These are phyloP conservation scores for Calonectria fujianensis DNA, from an alignment of 2,329 filamentous ascomycete genomes.

Conservation along the genomic window DNA sequence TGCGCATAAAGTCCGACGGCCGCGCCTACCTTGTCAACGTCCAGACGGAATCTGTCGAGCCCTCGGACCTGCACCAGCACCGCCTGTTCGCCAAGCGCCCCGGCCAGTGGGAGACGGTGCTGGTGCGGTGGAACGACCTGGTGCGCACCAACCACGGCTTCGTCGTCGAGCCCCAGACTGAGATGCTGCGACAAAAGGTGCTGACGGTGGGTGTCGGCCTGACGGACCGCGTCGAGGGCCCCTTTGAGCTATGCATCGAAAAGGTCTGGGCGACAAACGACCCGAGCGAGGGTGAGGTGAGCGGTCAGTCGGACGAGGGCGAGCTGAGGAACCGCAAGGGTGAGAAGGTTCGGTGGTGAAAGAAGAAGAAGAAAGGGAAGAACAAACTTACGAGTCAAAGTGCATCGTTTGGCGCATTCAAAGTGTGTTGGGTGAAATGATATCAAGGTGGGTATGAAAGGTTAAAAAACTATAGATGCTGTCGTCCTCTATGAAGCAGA, in stretches of 20 bases:
- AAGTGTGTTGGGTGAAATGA: not conserved
- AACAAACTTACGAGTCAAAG: not conserved
- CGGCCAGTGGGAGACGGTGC: conserved; percentile 95
- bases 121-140: conserved; percentile 93
- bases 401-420: conserved; percentile 12
- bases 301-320: conserved; percentile 49
- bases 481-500: conserved; percentile 27
- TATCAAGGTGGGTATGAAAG: conserved; percentile 19
- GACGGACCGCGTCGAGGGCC: conserved; percentile 91
- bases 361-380: not conserved
- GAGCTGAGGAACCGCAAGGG: conserved; percentile 62
- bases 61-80: conserved; percentile 97
- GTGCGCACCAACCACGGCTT: conserved; percentile 95
- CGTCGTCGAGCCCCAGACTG: conserved; percentile 93
- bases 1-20: conserved; percentile 93
- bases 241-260: conserved; percentile 90
- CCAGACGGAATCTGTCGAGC: conserved; percentile 94
- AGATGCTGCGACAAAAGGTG: conserved; percentile 90
- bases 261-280: conserved; percentile 92
- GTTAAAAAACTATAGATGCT: conserved; percentile 35
- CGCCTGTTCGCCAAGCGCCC: conserved; percentile 85
- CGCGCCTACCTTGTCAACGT: conserved; percentile 96
- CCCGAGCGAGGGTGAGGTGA: conserved; percentile 45
- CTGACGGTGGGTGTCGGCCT: conserved; percentile 90
- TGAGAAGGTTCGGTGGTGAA: conserved; percentile 62